These are phyloP conservation scores for Penicillium manginii DNA, from an alignment of 495 filamentous ascomycete species.

Conservation along the genomic window DNA sequence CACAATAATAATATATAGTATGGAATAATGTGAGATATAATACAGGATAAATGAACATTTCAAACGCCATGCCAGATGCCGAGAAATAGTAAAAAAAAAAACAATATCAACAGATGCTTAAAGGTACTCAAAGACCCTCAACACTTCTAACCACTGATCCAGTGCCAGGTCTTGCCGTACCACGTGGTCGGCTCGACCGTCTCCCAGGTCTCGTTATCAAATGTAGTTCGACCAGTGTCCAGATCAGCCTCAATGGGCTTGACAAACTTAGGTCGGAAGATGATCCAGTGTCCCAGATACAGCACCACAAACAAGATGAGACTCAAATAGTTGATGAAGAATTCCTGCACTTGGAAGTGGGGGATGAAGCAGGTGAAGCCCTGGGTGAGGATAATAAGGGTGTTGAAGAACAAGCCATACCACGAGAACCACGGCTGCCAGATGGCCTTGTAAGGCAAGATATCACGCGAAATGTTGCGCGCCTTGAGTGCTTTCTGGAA, in stretches of 20 bases:
- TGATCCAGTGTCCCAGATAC: constrained; percentile 61
- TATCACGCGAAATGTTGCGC: constrained; percentile 58
- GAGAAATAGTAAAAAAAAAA: constrained; percentile 9
- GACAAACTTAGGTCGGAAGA: constrained; percentile 47
- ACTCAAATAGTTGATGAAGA: constrained; percentile 66
- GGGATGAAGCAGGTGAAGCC: constrained; percentile 71
- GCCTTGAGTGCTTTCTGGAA: constrained; percentile 63
- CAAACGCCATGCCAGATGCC: constrained; percentile 16
- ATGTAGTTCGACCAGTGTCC: constrained; percentile 44
- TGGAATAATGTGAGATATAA: background rate
- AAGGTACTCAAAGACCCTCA: too few relatives aligned
- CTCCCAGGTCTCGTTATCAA: constrained; percentile 52
- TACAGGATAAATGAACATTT: background rate
- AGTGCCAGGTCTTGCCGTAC: constrained; percentile 35
- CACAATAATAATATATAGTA: background rate
- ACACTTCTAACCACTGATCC: constrained; percentile 25
- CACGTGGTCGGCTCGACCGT: constrained; percentile 46
- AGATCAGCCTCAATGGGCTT: constrained; percentile 50
- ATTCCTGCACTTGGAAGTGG: constrained; percentile 56
- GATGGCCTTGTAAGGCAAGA: constrained; percentile 61
- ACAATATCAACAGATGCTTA: constrained; percentile 8
- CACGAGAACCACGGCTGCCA: constrained; percentile 62
- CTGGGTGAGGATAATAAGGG: constrained; percentile 68
- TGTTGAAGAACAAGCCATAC: constrained; percentile 67
- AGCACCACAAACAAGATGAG: constrained; percentile 63